Evolutionary conservation across 2,329 filamentous ascomycete genomes (phyloP), one percentile per base, ranked within the genome.

Genomic region (Purpureocillium takamizusanense): DNA sequence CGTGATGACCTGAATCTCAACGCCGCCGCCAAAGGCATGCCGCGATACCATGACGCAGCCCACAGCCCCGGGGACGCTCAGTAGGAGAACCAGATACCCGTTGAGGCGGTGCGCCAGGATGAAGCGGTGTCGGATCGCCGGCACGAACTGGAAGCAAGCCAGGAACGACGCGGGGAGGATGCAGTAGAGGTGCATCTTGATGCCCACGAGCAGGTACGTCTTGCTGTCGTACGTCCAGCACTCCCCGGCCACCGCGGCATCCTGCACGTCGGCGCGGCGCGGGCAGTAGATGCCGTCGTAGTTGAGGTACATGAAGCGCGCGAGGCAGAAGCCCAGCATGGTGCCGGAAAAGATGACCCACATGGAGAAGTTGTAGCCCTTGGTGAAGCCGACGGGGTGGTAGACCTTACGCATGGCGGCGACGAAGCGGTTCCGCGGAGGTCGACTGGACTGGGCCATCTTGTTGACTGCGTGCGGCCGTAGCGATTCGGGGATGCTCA

Each of bases 51-150:
- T 70, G 1, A 78, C 40, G 0, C 66, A 72, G 0, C 70, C 70
- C 0, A 58, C 60, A 1, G 69, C 67, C 4, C 59, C 59, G 5
- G 67, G 31, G 0, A 71, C 16, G 8, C 68, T 56, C 1, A 81
- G 57, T 0, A 71, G 33, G 1, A 74, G 43, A 36, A 76, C 53
- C 8, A 69, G 17, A 45, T 80, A 78, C 1, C 78, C 78, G 37
- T 70, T 74, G 40, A 81, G 62, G 1, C 77, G 69, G 51, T 82
- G 78, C 23, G 78, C 52, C 3, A 73, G 40, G 1, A 76, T 57
- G 35, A 56, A 47, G 40, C 65, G 69, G 46, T 72, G 63, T 2
- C 67, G 59, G 27, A 70, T 53, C 10, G 53, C 40, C 2, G 69
- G 69, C 4, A 69, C 49, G 44, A 74, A 74, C 54, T 72, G 70